Base-by-base conservation (phyloP, 257 asterid species). In the Linaria vulgaris region DNA sequence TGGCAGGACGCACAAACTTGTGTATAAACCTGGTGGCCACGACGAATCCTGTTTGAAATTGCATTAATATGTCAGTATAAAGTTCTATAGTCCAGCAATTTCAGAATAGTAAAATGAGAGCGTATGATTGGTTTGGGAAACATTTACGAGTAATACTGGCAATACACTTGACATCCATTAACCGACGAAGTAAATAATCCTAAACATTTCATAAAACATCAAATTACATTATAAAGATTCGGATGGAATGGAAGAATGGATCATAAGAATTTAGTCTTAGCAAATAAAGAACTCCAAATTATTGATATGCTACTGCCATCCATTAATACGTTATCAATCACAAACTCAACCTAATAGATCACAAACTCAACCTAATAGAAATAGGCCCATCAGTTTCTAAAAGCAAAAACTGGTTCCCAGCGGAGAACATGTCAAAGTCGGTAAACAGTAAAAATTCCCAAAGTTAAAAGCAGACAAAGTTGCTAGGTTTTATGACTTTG, bases 1-100 rank as follows among this genome's bases (percentile, higher is more conserved):
- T 84, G 95, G 85, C 95, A 86, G 59, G 95, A 86, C 20, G 95
- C 95, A 71, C 95, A 84, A 20, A 86, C 95, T 82, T 87, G 84
- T 45, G 80, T 86, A 74, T 87, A 87, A 63, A 87, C 95, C 83
- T 84, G 87, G 68, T 84, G 91, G 71, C 91, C 87, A 59, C 91
- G 87, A 23, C 91, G 87, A 73, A 84, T 81, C 82, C 91, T 84
- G 81, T 70, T 67, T 47, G 68, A 44, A 60, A 67, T 70, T 65
- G 53, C 56, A 47, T 16, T 44, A 65, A 64, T 71, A 60, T 30
- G 41, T 79, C 46, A 72, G 39, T 19, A 46, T 39, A 48, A 46
- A 50, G 37, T 43, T 60, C 47, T 10, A 56, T 17, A 43, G 37
- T 19, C 22, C 55, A 54, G 43, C 22, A 34, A 57, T 50, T 61